Evolutionary conservation across 805 yeast genomes (phyloP).

Genomic region (Huiozyma sinensis): DNA sequence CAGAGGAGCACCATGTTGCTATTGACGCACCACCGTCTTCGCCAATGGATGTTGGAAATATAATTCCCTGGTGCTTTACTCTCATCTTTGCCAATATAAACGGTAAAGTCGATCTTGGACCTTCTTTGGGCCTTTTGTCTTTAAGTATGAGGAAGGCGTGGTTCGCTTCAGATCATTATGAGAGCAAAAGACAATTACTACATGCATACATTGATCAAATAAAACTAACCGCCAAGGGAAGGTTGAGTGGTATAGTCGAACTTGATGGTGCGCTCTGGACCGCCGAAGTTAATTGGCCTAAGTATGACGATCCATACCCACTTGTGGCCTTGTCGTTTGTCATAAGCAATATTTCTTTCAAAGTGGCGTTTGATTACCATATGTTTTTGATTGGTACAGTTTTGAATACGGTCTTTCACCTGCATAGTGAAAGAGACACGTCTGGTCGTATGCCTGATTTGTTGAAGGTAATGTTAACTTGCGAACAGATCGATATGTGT

Average conservation of each 20-base stretch:
- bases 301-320: constrained; percentile 43
- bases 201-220: constrained; percentile 47
- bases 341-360: constrained; percentile 43
- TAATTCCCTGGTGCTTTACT: constrained; percentile 67
- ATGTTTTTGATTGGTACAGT: constrained; percentile 60
- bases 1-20: neutral
- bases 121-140: constrained; percentile 60
- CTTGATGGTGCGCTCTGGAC: constrained; percentile 42
- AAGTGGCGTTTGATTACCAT: constrained; percentile 75
- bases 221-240: constrained; percentile 51
- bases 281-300: constrained; percentile 65
- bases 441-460: constrained; percentile 44
- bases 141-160: constrained; percentile 50
- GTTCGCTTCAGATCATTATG: constrained; percentile 56
- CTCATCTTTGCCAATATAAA: constrained; percentile 42
- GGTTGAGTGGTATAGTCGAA: constrained; percentile 63
- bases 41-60: constrained; percentile 10
- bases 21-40: neutral
- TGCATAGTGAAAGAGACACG: constrained; percentile 57
- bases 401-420: constrained; percentile 37
- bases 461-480: constrained; percentile 39
- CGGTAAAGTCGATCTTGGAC: constrained; percentile 67
- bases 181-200: constrained; percentile 62
- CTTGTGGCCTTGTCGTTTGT: constrained; percentile 52
- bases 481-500: constrained; percentile 47